Evolutionary conservation across 805 yeast species (phyloP), one percentile per base, ranked within the genome.

Genomic region (Teunomyces funiuensis): DNA sequence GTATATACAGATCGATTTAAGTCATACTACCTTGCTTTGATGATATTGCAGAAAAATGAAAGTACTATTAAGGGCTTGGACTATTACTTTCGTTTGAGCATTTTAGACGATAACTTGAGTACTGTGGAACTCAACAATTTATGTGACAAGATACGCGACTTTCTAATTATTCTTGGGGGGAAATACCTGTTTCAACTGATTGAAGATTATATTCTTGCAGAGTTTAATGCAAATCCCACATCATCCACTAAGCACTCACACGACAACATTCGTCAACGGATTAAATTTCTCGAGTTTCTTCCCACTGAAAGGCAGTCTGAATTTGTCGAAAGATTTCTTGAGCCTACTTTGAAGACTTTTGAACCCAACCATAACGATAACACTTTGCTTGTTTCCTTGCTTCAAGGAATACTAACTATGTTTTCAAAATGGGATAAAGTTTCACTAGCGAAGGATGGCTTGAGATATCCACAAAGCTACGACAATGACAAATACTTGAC

Each of bases 181-280:
- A 13, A 38, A 11, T 30, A 47, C 8, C 22, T 28, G n/a, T 44
- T 58, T 13, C 20, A 38, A 4, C 60, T 56, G 61, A 47, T 59
- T 2, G 40, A 26, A 11, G 54, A 53, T 22, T 58, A 40, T 28
- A 28, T 53, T 10, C 31, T 43, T 8, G 40, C 27, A 27, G 38
- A 37, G 16, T 41, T 39, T 15, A 22, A 37, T 8, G 29, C 37
- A 8, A 22, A 19, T 13, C 34, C 16, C 13, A 31, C 19, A 5
- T 18, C 34, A 3, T 16, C 34, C 3, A 17, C 25, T 14, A 31
- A 31, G 13, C 11, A 16, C 13, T 31, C 34, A n/a, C 25, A 16
- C 6, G 34, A 31, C 9, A 31, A 31, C 11, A 31, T 31, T 18
- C 25, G 34, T 17, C 36, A 34, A 8, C 37, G 37, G 9, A 26